A percentile compares a stretch with the other conserved stretches of the same genome.
phyloP scores from a whole-genome alignment of 116 monocot genomes.

The Papilionanthe hybrid region DNA sequence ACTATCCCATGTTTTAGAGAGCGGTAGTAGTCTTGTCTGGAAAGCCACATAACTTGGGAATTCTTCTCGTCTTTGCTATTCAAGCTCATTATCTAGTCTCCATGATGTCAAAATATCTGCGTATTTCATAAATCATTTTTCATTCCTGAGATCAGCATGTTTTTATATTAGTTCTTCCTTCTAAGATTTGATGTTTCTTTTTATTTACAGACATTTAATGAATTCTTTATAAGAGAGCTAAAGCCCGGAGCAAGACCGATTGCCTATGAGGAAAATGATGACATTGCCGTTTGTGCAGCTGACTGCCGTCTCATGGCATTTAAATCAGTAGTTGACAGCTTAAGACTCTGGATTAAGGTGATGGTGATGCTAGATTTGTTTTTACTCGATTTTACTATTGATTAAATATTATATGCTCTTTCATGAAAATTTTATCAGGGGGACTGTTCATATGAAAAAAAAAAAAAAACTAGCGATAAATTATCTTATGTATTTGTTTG shows the following conservation, averaged over 20 bases:
- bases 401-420: neutral
- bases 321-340: slow-evolving; percentile 70
- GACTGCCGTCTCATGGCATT: slow-evolving; percentile 95
- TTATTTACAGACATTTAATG: slow-evolving; percentile 81
- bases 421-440: neutral
- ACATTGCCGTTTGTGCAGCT: slow-evolving; percentile 84
- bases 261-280: slow-evolving; percentile 37
- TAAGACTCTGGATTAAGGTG: slow-evolving; percentile 97
- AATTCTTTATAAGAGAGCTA: slow-evolving; percentile 88
- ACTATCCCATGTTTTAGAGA: no score
- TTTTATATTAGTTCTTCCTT: neutral
- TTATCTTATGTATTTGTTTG: neutral
- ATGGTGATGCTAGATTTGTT: slow-evolving; percentile 39
- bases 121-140: neutral
- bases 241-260: slow-evolving; percentile 84
- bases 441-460: neutral
- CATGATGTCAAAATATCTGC: neutral
- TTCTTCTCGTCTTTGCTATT: neutral
- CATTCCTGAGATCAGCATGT: neutral
- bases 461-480: neutral
- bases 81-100: neutral
- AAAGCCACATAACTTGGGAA: no score
- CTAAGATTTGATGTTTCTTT: neutral
- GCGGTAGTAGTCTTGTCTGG: no score
- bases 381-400: neutral